Evolutionary conservation across 352 stramenopile genomes (phyloP), one percentile per base, ranked within the genome.

Genomic region (Pythium sp.): DNA sequence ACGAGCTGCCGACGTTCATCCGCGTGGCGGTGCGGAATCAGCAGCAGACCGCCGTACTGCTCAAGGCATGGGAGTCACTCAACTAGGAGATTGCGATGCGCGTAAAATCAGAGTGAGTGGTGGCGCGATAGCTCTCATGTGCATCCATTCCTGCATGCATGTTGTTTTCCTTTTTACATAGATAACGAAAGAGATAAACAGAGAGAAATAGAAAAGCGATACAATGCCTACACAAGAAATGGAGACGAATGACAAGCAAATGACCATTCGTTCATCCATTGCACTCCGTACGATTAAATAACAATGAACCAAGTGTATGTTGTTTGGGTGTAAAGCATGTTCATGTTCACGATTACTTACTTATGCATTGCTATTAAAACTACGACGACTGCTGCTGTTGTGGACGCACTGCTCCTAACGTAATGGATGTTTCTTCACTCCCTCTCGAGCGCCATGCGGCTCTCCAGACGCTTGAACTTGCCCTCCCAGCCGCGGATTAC

Each of bases 1-100:
- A 97, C 77, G 90, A 96, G 62, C 78, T 96, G 41, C 89, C 89
- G 12, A 93, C 87, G 26, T 96, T 81, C 62, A 74, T 96, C 51
- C 84, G 90, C 65, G 82, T 94, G n/a, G 90, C 90, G 8, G 90
- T 97, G 32, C 89, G 90, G 64, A 79, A 76, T 66, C 78, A 80
- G 20, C 75, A 92, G 60, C 79, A 91, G 65, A 91, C 80, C n/a
- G 78, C 70, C 15, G 79, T 90, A 68, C 74, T 94, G 62, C 76
- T 93, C 41, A 76, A 90, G 68, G 86, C 86, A n/a, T 94, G 86
- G 86, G 79, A 87, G 47, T 66, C 73, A 38, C 77, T 94, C 53
- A 68, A 90, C 57, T 84, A 82, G 60, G 47, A 12, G 2, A 26
- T 41, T 43, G 7, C 2, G 28, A 22, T 56, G 18, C 49, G 22